Evolutionary conservation across 257 asterid genomes (phyloP), one percentile per base, ranked within the genome.

Genomic region (Rauvolfia tetraphylla): DNA sequence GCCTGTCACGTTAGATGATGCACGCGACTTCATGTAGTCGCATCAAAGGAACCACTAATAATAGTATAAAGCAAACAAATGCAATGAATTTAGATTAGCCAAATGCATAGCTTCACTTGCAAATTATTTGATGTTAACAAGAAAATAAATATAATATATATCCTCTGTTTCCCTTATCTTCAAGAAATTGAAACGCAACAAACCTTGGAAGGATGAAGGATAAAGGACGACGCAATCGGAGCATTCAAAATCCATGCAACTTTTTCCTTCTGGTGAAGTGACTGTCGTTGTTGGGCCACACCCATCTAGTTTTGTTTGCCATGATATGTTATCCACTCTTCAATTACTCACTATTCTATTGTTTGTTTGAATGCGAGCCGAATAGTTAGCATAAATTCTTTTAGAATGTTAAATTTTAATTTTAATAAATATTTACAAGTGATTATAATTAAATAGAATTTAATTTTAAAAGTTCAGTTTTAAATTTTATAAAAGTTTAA

Each of bases 211-310:
- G 53, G 53, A 8, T 13, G 13, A 20, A 33, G 18, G n/a, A 65
- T 9, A 27, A 29, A 25, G 7, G 46, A 73, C 29, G 31, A 11
- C n/a, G 48, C 68, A 62, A 61, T 17, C 77, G 20, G 22, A 29
- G 73, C 56, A 67, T 71, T 46, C 46, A 79, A 72, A 49, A 79
- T 36, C 58, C 59, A 39, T 58, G 75, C 39, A 36, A 44, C 76
- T 17, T 72, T 71, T 61, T 76, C 58, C 39, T 69, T 82, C 10
- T 73, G 79, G 77, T 80, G 36, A 36, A 76, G 73, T 74, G 75
- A 83, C 83, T 9, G 84, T 81, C 82, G 44, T 29, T 71, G 68
- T 58, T 84, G 89, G 95, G 88, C 77, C 96, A 87, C 86, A 80
- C 61, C 88, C 89, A 87, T 79, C 57, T 68, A 75, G 48, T 68